Conservation (phyloP, 2,329 filamentous ascomycete species). For the Diaporthe amygdali region DNA sequence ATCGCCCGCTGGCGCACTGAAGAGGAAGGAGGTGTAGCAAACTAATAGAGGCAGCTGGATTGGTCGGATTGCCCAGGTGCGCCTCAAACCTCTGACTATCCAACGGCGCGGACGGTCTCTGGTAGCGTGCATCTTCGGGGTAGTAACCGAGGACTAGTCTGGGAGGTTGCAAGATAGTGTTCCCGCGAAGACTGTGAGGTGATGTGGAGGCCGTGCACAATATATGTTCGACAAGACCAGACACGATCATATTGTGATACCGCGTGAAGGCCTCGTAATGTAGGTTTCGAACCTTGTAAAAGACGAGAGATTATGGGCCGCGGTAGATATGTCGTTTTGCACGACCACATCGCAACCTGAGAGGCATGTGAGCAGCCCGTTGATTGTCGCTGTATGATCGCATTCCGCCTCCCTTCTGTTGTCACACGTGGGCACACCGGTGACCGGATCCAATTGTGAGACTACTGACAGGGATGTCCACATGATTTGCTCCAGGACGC, state of each 20-base stretch:
- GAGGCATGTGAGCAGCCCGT: neutral
- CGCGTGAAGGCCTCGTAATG: neutral
- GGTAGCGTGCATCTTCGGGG: neutral
- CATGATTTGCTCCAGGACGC: neutral
- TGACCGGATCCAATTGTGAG: neutral
- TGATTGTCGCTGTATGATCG: neutral
- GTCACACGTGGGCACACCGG: neutral
- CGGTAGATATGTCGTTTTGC: neutral
- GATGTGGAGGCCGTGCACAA: neutral
- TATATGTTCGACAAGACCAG: neutral
- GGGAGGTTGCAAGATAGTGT: neutral
- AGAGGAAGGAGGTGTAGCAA: neutral
- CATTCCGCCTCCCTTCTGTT: neutral
- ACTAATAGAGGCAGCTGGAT: neutral
- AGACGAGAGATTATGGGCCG: neutral
- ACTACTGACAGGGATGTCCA: neutral
- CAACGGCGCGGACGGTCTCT: neutral
- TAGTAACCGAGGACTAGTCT: neutral
- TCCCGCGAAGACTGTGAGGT: no score
- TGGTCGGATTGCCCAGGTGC: neutral
- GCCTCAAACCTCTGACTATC: neutral
- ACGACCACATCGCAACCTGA: no score
- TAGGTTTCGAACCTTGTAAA: neutral
- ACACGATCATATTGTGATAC: neutral
- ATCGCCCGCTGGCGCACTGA: neutral